A percentile compares a stretch with the other conserved stretches of the same genome.
phyloP scores from a whole-genome alignment of 495 filamentous ascomycete genomes.

The Margaritispora aquatica region DNA sequence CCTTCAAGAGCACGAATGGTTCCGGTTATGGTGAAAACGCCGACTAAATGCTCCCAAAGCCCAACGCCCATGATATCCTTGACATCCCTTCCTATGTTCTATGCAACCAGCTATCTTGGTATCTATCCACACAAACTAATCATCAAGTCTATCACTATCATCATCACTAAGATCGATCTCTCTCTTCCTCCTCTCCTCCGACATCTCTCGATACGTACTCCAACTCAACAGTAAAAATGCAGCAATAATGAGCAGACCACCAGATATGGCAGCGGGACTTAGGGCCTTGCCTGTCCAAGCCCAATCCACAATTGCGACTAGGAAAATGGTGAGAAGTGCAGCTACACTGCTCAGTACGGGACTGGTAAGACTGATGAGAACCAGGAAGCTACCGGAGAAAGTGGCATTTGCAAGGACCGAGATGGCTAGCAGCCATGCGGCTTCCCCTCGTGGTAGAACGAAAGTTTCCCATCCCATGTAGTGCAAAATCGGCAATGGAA shows the following conservation, averaged over 20 bases:
- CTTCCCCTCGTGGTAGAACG: constrained; percentile 67
- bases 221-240: constrained; percentile 84
- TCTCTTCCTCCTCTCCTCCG: constrained; percentile 66
- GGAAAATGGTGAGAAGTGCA: constrained; percentile 89
- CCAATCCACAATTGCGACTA: constrained; percentile 91
- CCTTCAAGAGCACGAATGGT: too few relatives aligned
- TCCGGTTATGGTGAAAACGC: too few relatives aligned
- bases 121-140: constrained; percentile 2
- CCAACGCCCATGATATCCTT: too few relatives aligned
- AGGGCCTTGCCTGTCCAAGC: constrained; percentile 68
- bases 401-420: constrained; percentile 77
- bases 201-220: constrained; percentile 89
- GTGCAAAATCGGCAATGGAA: constrained; percentile 83
- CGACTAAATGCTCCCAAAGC: background rate
- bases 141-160: constrained; percentile 22
- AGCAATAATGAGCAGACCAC: constrained; percentile 78
- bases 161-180: constrained; percentile 32
- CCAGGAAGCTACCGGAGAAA: constrained; percentile 91
- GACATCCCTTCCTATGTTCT: background rate
- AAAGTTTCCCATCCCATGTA: constrained; percentile 71
- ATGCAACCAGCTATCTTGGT: background rate
- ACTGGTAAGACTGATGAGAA: constrained; percentile 85
- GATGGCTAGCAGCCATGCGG: constrained; percentile 71
- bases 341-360: constrained; percentile 90
- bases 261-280: constrained; percentile 64